Base-by-base conservation (phyloP, 495 filamentous ascomycete genomes). In the Hypoxylon intermedium region DNA sequence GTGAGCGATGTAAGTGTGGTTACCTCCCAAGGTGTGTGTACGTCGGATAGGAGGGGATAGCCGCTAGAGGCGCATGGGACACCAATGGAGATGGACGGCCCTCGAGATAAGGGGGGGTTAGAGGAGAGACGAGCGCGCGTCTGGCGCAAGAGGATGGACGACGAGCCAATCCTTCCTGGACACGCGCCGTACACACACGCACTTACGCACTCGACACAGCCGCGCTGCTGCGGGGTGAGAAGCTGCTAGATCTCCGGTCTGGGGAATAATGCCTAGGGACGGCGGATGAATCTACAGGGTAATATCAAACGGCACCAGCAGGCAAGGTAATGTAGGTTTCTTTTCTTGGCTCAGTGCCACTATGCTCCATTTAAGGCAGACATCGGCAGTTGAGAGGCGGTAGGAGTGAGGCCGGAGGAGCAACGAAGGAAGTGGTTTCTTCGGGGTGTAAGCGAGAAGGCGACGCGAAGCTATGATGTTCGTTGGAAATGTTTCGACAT, bases 201-300 rank as follows among this genome's bases (percentile, higher is more conserved):
- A 41, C 42, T 43, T 18, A 42, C 15, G 20, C 16, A 23, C 54
- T 5, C 42, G 33, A 58, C 49, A 42, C 54, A 64, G 60, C 61
- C 50, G 61, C 61, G 55, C 50, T 50, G 44, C 58, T 31, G 45
- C 42, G 38, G 50, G 51, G 21, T 12, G 31, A 44, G 9, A 38
- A 36, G 49, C 38, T 58, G 30, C 49, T 34, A 50, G 16, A 49
- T 44, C 30, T 15, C 2, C 26, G 46, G 54, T 55, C 43, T 51
- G 49, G 61, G 61, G 55, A 58, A 59, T 48, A 59, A 55, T 51
- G 36, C 48, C 50, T 54, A 47, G 54, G 37, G 33, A 28, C 55
- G 61, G 41, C 55, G 61, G 61, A 41, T 65, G 61, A 65, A 65
- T 65, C 55, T 53, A 42, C 61, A 59, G 61, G 61, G 49, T 65